Percentiles rank a stretch among this genome's conserved stretches.
These are phyloP conservation scores for Rhizopogon salebrosus DNA, from an alignment of 768 basidiomycete genomes.

Conservation along the genomic window DNA sequence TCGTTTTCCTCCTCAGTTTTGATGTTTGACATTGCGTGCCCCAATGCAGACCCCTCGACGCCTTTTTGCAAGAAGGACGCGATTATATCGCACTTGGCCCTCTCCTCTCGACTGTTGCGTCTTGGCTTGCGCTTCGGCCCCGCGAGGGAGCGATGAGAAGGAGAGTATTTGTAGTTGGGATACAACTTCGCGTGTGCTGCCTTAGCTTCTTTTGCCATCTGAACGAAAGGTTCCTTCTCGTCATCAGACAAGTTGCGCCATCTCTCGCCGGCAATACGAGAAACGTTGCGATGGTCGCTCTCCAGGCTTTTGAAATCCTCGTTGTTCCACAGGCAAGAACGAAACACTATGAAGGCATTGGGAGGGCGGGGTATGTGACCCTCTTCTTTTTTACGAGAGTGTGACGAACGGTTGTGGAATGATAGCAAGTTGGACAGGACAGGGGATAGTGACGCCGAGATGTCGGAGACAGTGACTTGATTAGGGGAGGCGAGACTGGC, in stretches of 20 bases:
- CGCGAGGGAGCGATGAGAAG: slow-evolving; percentile 22
- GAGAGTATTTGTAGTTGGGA: slow-evolving; percentile 61
- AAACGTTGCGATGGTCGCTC: slow-evolving; percentile 69
- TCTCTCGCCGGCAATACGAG: slow-evolving; percentile 59
- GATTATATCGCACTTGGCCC: slow-evolving; percentile 33
- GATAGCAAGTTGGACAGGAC: slow-evolving; percentile 21
- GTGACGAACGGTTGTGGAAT: slow-evolving; percentile 31
- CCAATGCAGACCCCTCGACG: slow-evolving; percentile 25
- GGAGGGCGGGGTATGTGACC: slow-evolving; percentile 70
- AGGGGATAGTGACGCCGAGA: slow-evolving; percentile 12
- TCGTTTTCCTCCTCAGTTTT: not conserved
- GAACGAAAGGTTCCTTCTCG: slow-evolving; percentile 43
- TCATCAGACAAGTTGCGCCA: slow-evolving; percentile 55
- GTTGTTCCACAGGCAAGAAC: slow-evolving; percentile 59
- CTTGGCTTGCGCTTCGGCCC: slow-evolving; percentile 31
- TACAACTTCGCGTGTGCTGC: slow-evolving; percentile 42
- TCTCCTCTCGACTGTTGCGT: slow-evolving; percentile 28
- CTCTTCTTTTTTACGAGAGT: slow-evolving; percentile 34
- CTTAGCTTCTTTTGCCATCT: slow-evolving; percentile 43
- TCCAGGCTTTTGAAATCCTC: slow-evolving; percentile 47
- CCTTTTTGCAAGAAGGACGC: slow-evolving; percentile 32
- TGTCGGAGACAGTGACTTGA: not conserved
- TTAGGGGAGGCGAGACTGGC: slow-evolving; percentile 15
- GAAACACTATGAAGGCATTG: slow-evolving; percentile 84
- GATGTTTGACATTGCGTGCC: slow-evolving; percentile 7